Base-by-base conservation (phyloP, 495 filamentous ascomycete species). In the Neurospora sp. region DNA sequence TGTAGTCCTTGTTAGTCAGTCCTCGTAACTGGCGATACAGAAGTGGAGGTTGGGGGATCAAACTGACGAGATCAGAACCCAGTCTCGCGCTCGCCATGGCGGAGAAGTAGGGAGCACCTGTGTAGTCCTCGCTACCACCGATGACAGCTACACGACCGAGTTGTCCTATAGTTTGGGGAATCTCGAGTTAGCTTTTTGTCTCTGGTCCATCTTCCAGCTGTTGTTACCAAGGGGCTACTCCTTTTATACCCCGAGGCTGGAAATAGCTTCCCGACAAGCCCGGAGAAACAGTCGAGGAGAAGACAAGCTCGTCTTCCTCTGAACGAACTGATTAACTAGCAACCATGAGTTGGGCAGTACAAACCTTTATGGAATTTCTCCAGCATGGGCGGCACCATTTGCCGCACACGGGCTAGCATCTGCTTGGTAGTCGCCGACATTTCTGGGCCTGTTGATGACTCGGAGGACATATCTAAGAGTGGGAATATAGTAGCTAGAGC, bases 291-390 rank as follows among this genome's bases (percentile, higher is more conserved):
- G 20, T 27, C 11, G 20, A 5, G 49, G 39, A 41, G 8, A 42
- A 42, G 27, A 49, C 10, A 20, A n/a, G 27, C 11, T 35, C 35
- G 5, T 35, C 23, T 49, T 18, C 37, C 7, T 10, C 39, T 71
- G 37, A 8, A 5, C 18, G 35, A n/a, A 11, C 39, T 38, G 27
- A 31, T 31, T 31, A 31, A 16, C 12, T 31, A 70, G 16, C 4
- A 2, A 18, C n/a, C 70, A 18, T 5, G 46, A 44, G 8, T 7
- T 31, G 23, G n/a, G 9, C 35, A 40, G 11, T 6, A 74, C 77
- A n/a, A 71, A 94, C 95, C 96, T 90, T 99, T 99, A 81, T 99
- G 96, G 79, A 99, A 98, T 75, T 89, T 94, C 79, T 96, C 94
- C 12, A 98, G 88, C 91, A 99, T 92, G 10, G 96, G 96, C 54